Percentiles rank a stretch among this genome's conserved stretches.
phyloP scores from a whole-genome alignment of 306 rosid genomes.

The Arachis hypogaea region DNA sequence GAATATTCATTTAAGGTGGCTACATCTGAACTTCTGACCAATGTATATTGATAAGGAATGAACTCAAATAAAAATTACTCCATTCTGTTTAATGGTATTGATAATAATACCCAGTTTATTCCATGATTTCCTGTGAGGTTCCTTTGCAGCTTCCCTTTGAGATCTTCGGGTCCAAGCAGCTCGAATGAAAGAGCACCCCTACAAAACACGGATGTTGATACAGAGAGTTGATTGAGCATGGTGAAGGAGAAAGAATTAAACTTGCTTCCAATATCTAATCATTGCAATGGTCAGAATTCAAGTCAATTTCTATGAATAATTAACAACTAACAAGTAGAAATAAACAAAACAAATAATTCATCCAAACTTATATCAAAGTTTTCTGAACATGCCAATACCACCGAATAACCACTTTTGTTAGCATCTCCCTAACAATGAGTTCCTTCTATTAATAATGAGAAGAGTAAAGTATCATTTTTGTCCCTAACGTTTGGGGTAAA shows the following conservation, averaged over 20 bases:
- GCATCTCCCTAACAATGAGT: too few species aligned
- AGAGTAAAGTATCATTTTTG: too few species aligned
- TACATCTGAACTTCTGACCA: not conserved
- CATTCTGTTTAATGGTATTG: slow-evolving; percentile 78
- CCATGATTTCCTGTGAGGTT: slow-evolving; percentile 79
- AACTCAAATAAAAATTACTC: slow-evolving; percentile 59
- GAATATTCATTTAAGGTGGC: not conserved
- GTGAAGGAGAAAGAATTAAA: not conserved
- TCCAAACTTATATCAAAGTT: too few species aligned
- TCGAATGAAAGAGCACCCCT: slow-evolving; percentile 53
- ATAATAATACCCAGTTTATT: slow-evolving; percentile 74
- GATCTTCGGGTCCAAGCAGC: slow-evolving; percentile 92
- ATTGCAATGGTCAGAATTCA: too few species aligned
- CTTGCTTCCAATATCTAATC: not conserved
- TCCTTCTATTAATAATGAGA: too few species aligned
- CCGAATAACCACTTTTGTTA: too few species aligned
- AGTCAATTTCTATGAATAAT: too few species aligned
- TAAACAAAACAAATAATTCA: too few species aligned
- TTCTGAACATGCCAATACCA: too few species aligned
- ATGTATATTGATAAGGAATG: not conserved
- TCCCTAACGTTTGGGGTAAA: too few species aligned
- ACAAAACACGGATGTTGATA: slow-evolving; percentile 27
- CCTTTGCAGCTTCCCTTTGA: slow-evolving; percentile 73
- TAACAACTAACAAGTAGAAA: too few species aligned
- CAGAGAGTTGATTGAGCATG: not conserved